Percentiles rank a stretch among this genome's conserved stretches.
phyloP scores from a whole-genome alignment of 2,329 filamentous ascomycete genomes.

The Cercospora berteroae region DNA sequence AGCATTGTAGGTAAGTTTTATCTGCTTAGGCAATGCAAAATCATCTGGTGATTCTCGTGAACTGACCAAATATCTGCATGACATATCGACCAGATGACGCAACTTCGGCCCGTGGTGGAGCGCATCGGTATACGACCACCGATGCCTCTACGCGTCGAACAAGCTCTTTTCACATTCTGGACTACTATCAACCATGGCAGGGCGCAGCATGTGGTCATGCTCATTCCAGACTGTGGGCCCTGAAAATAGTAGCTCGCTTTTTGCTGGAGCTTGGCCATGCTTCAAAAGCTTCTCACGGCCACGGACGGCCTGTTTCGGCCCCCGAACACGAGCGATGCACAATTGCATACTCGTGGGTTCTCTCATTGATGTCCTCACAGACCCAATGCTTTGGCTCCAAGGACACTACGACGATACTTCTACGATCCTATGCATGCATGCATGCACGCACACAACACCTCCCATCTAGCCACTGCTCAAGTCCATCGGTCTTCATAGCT shows the following conservation, averaged over 20 bases:
- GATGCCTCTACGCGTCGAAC: not conserved
- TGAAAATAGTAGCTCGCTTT: not conserved
- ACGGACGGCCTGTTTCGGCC: constrained; percentile 7
- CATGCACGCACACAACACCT: not conserved
- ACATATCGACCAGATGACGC: not conserved
- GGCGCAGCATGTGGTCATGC: not conserved
- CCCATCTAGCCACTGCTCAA: not conserved
- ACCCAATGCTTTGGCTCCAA: not conserved
- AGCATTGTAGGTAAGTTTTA: not conserved
- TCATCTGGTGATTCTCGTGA: too few species aligned
- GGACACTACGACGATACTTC: constrained; percentile 3
- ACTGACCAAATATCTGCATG: not conserved
- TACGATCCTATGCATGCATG: not conserved
- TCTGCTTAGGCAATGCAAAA: too few species aligned
- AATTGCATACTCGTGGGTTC: not conserved
- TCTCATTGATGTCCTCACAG: not conserved
- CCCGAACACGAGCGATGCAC: constrained; percentile 6
- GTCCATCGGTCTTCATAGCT: not conserved
- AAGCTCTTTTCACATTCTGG: not conserved
- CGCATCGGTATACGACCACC: not conserved
- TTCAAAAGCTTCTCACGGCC: not conserved
- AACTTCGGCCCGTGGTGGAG: not conserved
- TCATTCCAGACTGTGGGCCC: not conserved
- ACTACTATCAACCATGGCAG: not conserved
- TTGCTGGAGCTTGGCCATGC: not conserved